Percentiles rank a stretch among this genome's conserved stretches.
Conservation (phyloP, 208 protist species). For the Crithidia expoeki region DNA sequence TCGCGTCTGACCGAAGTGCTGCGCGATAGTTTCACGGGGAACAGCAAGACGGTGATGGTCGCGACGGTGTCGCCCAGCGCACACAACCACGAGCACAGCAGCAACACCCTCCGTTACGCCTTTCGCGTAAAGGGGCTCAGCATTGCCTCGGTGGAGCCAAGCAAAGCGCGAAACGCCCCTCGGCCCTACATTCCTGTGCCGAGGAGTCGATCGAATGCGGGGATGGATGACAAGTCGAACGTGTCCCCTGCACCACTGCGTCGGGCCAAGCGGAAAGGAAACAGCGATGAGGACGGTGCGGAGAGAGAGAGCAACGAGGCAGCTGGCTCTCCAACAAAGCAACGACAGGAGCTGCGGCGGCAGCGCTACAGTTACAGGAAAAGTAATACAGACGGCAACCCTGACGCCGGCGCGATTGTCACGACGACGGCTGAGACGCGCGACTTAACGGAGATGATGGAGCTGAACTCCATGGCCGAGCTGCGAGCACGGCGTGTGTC, state of each 20-base stretch:
- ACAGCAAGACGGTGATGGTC: constrained; percentile 96
- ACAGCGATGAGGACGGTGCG: neutral
- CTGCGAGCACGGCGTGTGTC: constrained; percentile 11
- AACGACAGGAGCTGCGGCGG: neutral
- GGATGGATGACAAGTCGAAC: neutral
- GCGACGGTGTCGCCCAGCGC: constrained; percentile 92
- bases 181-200: constrained; percentile 30
- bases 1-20: constrained; percentile 97
- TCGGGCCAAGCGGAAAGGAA: neutral
- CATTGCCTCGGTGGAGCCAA: constrained; percentile 54
- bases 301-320: neutral
- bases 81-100: constrained; percentile 92
- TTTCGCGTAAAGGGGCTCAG: constrained; percentile 90
- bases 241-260: constrained; percentile 15
- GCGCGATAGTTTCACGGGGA: constrained; percentile 96
- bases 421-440: neutral
- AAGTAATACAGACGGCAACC: neutral
- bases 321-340: neutral
- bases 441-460: constrained; percentile 9
- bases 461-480: constrained; percentile 13
- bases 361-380: neutral
- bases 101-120: constrained; percentile 99
- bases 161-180: constrained; percentile 71
- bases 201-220: neutral
- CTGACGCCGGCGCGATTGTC: neutral